These are phyloP conservation scores for Xylaria sp. DNA, from an alignment of 2,329 filamentous ascomycete species.

Conservation along the genomic window DNA sequence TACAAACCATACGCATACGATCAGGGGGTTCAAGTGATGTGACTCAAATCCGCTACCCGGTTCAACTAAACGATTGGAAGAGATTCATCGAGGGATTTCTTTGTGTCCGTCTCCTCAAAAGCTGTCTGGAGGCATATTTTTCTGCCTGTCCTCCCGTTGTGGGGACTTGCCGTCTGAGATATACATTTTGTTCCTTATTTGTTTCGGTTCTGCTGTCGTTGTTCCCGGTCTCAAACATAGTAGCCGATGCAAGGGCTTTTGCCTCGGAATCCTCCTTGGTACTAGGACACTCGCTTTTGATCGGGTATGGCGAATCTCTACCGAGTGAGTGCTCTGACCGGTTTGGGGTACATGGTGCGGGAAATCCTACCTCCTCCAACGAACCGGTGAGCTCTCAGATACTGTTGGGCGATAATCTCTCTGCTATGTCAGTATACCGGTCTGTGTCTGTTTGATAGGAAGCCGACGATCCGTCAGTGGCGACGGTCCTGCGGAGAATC, in stretches of 20 bases:
- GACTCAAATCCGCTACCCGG: constrained; percentile 6
- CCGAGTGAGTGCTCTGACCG: not conserved
- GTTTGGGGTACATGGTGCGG: not conserved
- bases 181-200: not conserved
- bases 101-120: not conserved
- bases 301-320: not conserved
- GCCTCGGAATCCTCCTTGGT: not conserved
- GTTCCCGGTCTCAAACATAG: not conserved
- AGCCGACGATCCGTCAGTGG: not conserved
- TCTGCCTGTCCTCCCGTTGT: constrained; percentile 1
- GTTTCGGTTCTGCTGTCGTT: not conserved
- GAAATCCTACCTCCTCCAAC: not conserved
- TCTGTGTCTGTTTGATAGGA: not conserved
- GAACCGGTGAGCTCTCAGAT: not conserved
- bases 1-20: not conserved
- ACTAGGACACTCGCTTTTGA: not conserved
- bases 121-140: not conserved
- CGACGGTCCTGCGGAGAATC: not conserved
- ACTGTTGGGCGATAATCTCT: not conserved
- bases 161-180: not conserved
- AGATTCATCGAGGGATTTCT: not conserved
- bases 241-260: constrained; percentile 4
- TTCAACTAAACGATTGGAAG: constrained; percentile 10
- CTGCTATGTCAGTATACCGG: not conserved
- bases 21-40: constrained; percentile 3